These are phyloP conservation scores for Russula virescens DNA, from an alignment of 768 basidiomycete genomes.

Conservation along the genomic window DNA sequence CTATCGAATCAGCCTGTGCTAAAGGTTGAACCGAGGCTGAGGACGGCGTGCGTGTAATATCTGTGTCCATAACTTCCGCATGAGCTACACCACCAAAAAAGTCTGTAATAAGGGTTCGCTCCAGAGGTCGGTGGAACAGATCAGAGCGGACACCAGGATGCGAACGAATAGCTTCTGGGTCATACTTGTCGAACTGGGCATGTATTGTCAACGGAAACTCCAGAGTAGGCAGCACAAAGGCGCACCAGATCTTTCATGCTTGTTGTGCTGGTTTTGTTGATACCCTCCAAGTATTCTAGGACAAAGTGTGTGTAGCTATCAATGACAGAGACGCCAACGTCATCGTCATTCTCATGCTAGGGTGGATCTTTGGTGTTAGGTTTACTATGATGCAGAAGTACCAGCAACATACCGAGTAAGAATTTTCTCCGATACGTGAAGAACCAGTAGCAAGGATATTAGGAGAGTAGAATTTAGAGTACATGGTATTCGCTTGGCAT, in stretches of 20 bases:
- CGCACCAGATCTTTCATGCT: constrained; percentile 80
- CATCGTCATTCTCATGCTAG: constrained; percentile 88
- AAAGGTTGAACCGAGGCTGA: background rate
- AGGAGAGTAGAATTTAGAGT: constrained; percentile 87
- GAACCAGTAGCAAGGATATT: constrained; percentile 91
- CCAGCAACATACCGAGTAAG: constrained; percentile 69
- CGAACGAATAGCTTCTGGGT: constrained; percentile 69
- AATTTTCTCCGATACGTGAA: constrained; percentile 77
- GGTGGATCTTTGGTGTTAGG: background rate
- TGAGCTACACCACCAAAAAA: constrained; percentile 79
- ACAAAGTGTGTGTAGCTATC: constrained; percentile 92
- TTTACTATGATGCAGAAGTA: background rate
- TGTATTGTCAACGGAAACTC: background rate
- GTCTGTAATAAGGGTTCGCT: constrained; percentile 54
- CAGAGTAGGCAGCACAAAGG: constrained; percentile 16
- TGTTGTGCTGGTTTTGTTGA: constrained; percentile 82
- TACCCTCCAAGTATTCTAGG: constrained; percentile 84
- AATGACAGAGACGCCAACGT: constrained; percentile 93
- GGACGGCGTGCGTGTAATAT: background rate
- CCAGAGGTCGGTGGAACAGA: constrained; percentile 65
- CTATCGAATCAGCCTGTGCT: background rate
- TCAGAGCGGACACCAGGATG: constrained; percentile 86
- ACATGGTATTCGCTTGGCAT: constrained; percentile 96
- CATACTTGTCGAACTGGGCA: constrained; percentile 72
- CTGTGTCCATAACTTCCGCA: constrained; percentile 50